A percentile compares a stretch with the other conserved stretches of the same genome.
Evolutionary conservation across 257 asterid species (phyloP).

Genomic region (Jaltomata sinuosa): DNA sequence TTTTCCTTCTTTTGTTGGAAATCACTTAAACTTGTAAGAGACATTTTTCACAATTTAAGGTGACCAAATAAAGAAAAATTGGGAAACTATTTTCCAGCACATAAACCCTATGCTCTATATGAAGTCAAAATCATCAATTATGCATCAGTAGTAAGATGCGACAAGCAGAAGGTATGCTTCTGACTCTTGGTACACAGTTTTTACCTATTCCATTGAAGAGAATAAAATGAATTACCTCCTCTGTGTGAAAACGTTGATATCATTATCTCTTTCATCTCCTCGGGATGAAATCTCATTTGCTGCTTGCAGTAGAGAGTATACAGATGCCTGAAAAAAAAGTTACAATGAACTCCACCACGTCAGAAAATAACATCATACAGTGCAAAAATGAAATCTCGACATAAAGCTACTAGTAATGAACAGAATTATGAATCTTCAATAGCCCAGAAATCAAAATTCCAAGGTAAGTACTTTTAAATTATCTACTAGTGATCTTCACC

Average conservation of each 20-base stretch:
- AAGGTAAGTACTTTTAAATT: not conserved
- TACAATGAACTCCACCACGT: not conserved
- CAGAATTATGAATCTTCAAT: not conserved
- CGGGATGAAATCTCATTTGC: slow-evolving; percentile 80
- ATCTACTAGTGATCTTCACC: not conserved
- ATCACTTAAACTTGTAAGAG: not conserved
- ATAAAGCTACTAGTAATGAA: not conserved
- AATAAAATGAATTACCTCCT: slow-evolving; percentile 46
- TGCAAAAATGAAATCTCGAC: not conserved
- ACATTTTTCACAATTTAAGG: not conserved
- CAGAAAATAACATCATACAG: not conserved
- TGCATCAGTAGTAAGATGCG: not conserved
- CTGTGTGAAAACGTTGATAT: slow-evolving; percentile 70
- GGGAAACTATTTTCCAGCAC: not conserved
- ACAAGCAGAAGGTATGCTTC: not conserved
- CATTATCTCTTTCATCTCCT: slow-evolving; percentile 90
- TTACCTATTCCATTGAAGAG: not conserved
- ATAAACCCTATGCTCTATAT: not conserved
- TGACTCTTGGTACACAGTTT: not conserved
- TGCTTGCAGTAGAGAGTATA: slow-evolving; percentile 79
- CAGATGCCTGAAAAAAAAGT: slow-evolving; percentile 67
- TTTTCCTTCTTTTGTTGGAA: not conserved
- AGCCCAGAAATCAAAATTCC: not conserved
- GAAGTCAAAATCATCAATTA: not conserved
- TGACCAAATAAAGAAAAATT: not conserved